A percentile compares a stretch with the other conserved stretches of the same genome.
phyloP scores from a whole-genome alignment of 2,329 filamentous ascomycete genomes.

The Phyllosticta capitalensis region DNA sequence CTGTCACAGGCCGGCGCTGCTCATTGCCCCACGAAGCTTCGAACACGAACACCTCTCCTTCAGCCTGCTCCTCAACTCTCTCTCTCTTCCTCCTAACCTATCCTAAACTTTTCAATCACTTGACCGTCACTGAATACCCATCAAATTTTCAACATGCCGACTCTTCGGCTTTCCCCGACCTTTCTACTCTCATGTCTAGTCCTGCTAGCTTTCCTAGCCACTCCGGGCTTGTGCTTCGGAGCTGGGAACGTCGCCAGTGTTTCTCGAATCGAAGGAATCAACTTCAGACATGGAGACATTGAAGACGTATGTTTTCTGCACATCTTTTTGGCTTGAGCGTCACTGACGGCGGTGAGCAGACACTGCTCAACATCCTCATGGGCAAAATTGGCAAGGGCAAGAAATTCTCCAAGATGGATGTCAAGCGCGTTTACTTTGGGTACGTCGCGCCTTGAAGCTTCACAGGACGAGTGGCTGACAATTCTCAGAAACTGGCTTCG shows the following conservation, averaged over 20 bases:
- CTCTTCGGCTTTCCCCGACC: conserved; percentile 17
- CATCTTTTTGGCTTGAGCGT: background rate
- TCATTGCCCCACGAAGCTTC: background rate
- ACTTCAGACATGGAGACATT: conserved; percentile 64
- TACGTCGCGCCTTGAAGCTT: background rate
- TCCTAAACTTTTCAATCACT: background rate
- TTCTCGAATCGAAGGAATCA: conserved; percentile 72
- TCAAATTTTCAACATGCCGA: conserved; percentile 5
- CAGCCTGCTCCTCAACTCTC: background rate
- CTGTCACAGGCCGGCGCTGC: background rate
- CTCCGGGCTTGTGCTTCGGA: conserved; percentile 67
- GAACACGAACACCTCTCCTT: background rate
- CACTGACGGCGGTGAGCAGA: conserved; percentile 19
- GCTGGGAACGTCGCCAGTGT: conserved; percentile 81
- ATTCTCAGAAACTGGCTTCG: conserved; percentile 65
- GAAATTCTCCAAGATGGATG: conserved; percentile 81
- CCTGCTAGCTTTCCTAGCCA: conserved; percentile 53
- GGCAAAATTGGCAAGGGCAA: conserved; percentile 44
- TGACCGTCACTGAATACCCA: background rate
- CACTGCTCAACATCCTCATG: conserved; percentile 61
- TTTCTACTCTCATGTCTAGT: conserved; percentile 32
- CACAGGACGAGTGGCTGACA: background rate
- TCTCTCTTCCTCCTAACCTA: background rate
- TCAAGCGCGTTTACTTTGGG: conserved; percentile 88
- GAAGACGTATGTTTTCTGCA: conserved; percentile 52